phyloP scores from a whole-genome alignment of 1,284 basidiomycete genomes.

The Tylopilus sp. region DNA sequence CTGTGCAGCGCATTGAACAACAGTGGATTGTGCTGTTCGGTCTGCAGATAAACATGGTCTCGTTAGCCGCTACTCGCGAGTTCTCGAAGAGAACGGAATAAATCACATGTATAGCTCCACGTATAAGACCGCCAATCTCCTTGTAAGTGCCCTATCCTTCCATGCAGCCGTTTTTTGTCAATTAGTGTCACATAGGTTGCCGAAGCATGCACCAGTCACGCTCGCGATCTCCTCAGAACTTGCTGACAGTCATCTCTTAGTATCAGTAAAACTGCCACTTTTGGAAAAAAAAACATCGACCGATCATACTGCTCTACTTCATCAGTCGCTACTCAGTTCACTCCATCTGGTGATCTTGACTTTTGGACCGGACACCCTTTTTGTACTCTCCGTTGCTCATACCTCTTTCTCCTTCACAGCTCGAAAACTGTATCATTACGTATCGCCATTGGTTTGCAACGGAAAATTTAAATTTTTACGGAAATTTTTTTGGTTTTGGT shows the following conservation, averaged over 20 bases:
- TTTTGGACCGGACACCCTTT: conserved; percentile 21
- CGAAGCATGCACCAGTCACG: conserved; percentile 27
- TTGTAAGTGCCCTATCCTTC: conserved; percentile 42
- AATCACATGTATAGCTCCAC: conserved; percentile 85
- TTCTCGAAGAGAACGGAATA: conserved; percentile 66
- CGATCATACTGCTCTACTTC: neutral
- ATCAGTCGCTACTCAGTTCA: neutral
- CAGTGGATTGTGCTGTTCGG: neutral
- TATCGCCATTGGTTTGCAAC: conserved; percentile 6
- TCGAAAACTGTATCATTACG: conserved; percentile 1
- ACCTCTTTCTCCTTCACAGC: neutral
- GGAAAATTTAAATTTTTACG: too few relatives aligned
- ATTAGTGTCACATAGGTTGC: conserved; percentile 24
- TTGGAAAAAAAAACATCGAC: conserved; percentile 8
- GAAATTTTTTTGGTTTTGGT: conserved; percentile 11
- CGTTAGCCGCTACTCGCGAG: conserved; percentile 70
- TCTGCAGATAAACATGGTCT: conserved; percentile 67
- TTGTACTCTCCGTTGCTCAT: neutral
- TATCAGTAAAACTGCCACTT: neutral
- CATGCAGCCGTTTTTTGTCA: neutral
- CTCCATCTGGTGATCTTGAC: conserved; percentile 10
- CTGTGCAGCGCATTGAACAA: conserved; percentile 5
- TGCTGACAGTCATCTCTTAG: conserved; percentile 20
- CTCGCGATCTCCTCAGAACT: conserved; percentile 31
- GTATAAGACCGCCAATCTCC: conserved; percentile 77